phyloP scores from a whole-genome alignment of 225 moss, liverwort and hornwort genomes.

The Physcomitrellopsis africana region DNA sequence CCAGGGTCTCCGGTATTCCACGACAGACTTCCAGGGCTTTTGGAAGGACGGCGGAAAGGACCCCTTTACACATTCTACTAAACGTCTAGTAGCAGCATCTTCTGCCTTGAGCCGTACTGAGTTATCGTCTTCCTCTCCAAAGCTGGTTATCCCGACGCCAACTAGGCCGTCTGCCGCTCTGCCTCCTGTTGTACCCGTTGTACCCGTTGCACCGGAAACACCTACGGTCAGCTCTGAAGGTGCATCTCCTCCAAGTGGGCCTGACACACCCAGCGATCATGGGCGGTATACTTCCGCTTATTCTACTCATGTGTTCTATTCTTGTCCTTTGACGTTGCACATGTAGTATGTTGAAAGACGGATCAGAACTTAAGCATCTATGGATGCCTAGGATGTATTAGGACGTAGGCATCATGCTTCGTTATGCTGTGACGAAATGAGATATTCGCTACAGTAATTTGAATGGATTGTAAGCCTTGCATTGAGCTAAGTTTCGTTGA shows the following conservation, averaged over 20 bases:
- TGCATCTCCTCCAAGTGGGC: conserved; percentile 13
- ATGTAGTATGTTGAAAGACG: not conserved
- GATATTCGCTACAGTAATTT: not conserved
- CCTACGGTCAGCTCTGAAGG: conserved; percentile 19
- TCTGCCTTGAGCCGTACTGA: conserved; percentile 21
- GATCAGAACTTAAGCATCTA: not conserved
- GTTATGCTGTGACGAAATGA: not conserved
- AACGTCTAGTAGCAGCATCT: conserved; percentile 36
- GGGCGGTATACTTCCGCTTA: conserved; percentile 30
- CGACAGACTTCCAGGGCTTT: conserved; percentile 23
- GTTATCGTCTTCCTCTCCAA: conserved; percentile 28
- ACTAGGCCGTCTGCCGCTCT: conserved; percentile 43
- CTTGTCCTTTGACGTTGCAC: not conserved
- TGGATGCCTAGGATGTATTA: not conserved
- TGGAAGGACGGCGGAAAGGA: not conserved
- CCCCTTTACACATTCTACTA: conserved; percentile 19
- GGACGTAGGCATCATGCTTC: not conserved
- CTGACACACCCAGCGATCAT: conserved; percentile 29
- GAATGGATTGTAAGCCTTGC: not conserved
- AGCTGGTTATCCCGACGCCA: conserved; percentile 27
- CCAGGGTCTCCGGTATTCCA: not conserved
- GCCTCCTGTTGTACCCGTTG: conserved; percentile 23
- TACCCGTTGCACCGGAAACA: not conserved
- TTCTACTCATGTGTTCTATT: not conserved
- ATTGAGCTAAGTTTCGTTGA: not conserved